Conservation (phyloP, 352 stramenopile species). For the Pythium plurisporium region DNA sequence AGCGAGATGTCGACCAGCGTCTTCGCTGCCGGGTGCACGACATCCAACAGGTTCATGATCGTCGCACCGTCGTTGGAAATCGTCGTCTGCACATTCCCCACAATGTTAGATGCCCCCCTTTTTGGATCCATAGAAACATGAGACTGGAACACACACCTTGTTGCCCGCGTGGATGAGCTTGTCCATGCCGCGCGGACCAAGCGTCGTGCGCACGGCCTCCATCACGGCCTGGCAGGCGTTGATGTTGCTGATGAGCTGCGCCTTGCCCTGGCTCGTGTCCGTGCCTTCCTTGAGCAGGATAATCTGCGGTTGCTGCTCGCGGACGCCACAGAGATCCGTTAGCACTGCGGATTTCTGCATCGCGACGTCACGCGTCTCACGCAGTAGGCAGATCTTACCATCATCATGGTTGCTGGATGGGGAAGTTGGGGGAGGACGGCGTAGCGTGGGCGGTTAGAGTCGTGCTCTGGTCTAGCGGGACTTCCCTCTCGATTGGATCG, state of each 20-base stretch:
- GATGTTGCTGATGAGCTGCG: slow-evolving; percentile 92
- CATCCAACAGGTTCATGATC: slow-evolving; percentile 98
- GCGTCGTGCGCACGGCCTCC: slow-evolving; percentile 86
- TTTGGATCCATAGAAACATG: neutral
- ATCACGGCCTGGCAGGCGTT: slow-evolving; percentile 93
- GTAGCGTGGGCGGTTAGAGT: too few species aligned
- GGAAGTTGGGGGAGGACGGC: too few species aligned
- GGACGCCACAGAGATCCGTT: neutral
- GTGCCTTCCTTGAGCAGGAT: slow-evolving; percentile 99
- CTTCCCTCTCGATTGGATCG: slow-evolving; percentile 2
- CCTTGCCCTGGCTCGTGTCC: slow-evolving; percentile 97
- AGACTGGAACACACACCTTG: neutral
- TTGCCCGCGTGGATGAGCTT: slow-evolving; percentile 2
- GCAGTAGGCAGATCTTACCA: slow-evolving; percentile 23
- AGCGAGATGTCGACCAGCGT: slow-evolving; percentile 98
- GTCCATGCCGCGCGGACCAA: neutral
- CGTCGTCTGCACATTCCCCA: slow-evolving; percentile 64
- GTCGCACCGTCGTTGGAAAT: slow-evolving; percentile 99
- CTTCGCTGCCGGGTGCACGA: slow-evolving; percentile 98
- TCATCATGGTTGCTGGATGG: slow-evolving; percentile 40
- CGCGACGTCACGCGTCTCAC: neutral
- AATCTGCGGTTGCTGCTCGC: slow-evolving; percentile 91
- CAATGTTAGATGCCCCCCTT: neutral
- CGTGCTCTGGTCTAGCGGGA: neutral
- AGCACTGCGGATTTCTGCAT: neutral